These are phyloP conservation scores for Hippophae gyantsensis DNA, from an alignment of 306 rosid species.

Conservation along the genomic window DNA sequence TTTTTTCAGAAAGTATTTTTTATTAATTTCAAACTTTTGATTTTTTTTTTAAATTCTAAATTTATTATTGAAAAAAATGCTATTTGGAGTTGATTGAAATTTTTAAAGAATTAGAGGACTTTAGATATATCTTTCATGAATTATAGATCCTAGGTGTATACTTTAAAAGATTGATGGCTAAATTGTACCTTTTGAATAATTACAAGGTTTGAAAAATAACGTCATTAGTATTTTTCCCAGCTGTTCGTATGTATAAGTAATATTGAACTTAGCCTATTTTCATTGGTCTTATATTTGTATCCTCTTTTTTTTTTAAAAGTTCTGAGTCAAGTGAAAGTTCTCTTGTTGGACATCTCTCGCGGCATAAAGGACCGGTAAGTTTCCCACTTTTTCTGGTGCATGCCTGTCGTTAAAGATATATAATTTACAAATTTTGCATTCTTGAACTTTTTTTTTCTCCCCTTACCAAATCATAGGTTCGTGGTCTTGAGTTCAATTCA, in stretches of 20 bases:
- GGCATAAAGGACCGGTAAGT: slow-evolving; percentile 98
- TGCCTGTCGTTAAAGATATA: slow-evolving; percentile 10
- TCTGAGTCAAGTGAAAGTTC: slow-evolving; percentile 62
- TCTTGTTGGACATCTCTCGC: slow-evolving; percentile 62
- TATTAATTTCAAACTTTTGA: too few relatives aligned
- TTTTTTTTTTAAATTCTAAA: too few relatives aligned
- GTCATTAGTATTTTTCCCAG: not conserved
- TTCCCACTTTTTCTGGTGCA: slow-evolving; percentile 5
- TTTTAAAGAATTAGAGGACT: too few relatives aligned
- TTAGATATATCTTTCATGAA: too few relatives aligned
- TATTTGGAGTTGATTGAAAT: too few relatives aligned
- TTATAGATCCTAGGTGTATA: too few relatives aligned
- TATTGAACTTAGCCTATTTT: not conserved
- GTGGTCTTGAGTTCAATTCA: slow-evolving; percentile 88
- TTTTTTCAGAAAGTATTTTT: too few relatives aligned
- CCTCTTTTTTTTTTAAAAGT: slow-evolving; percentile 27
- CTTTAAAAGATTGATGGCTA: too few relatives aligned
- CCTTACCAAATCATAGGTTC: slow-evolving; percentile 47
- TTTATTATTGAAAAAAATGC: too few relatives aligned
- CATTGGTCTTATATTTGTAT: slow-evolving; percentile 1
- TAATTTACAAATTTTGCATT: slow-evolving; percentile 11
- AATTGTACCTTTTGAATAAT: too few relatives aligned
- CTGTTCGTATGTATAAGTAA: not conserved
- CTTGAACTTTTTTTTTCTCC: slow-evolving; percentile 6
- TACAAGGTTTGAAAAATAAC: too few relatives aligned